Percentiles rank a stretch among this genome's conserved stretches.
These are phyloP conservation scores for Wallemia hederae DNA, from an alignment of 1,284 basidiomycete genomes.

Conservation along the genomic window DNA sequence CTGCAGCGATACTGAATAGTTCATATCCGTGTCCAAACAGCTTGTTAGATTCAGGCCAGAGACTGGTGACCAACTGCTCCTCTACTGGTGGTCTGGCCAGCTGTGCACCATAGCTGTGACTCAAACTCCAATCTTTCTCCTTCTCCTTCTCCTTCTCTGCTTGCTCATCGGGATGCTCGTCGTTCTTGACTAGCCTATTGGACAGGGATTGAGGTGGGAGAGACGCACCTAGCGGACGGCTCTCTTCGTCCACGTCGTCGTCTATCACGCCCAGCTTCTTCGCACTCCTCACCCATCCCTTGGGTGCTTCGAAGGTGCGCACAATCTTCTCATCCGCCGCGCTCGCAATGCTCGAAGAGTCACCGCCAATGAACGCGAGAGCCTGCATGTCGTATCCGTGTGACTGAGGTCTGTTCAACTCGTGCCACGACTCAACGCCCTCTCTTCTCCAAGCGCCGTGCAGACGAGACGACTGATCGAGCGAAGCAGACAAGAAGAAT, in stretches of 20 bases:
- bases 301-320: conserved; percentile 64
- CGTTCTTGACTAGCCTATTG: not conserved
- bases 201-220: not conserved
- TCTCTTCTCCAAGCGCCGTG: conserved; percentile 26
- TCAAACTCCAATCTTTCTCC: not conserved
- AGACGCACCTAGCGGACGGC: not conserved
- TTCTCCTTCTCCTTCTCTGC: not conserved
- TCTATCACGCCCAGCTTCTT: conserved; percentile 17
- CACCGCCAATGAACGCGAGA: conserved; percentile 32
- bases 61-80: conserved; percentile 42
- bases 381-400: conserved; percentile 81
- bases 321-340: conserved; percentile 77
- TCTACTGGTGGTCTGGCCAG: conserved; percentile 21
- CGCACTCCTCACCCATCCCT: conserved; percentile 35
- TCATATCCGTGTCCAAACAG: conserved; percentile 96
- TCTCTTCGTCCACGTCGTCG: conserved; percentile 6
- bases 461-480: conserved; percentile 67
- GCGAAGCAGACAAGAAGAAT: conserved; percentile 54
- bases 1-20: conserved; percentile 47
- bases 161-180: conserved; percentile 3
- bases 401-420: conserved; percentile 63
- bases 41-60: conserved; percentile 95
- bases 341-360: conserved; percentile 45
- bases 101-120: conserved; percentile 3
- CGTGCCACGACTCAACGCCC: conserved; percentile 32